A percentile compares a stretch with the other conserved stretches of the same genome.
These are phyloP conservation scores for Fraxinus xanthoxyloides DNA, from an alignment of 305 asterid species.

Conservation along the genomic window DNA sequence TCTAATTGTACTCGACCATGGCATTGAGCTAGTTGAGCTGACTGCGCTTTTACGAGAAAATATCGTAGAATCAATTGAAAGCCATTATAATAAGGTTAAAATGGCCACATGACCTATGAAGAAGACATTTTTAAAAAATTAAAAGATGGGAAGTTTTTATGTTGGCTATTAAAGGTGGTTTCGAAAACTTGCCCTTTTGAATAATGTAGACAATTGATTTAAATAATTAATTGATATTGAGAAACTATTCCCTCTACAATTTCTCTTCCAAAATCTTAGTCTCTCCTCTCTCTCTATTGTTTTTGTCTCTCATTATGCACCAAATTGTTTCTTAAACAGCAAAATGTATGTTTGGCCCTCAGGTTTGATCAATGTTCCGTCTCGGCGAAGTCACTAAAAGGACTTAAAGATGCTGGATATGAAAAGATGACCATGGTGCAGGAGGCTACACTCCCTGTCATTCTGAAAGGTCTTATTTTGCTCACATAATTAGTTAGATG, in stretches of 20 bases:
- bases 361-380: conserved; percentile 83
- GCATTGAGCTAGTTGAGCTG: not conserved
- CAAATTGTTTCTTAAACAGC: not conserved
- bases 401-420: conserved; percentile 86
- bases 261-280: not conserved
- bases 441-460: conserved; percentile 88
- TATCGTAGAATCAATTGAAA: not conserved
- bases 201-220: not conserved
- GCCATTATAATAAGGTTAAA: not conserved
- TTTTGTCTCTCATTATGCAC: not conserved
- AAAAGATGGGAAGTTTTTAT: not conserved
- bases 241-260: not conserved
- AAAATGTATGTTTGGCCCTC: conserved; percentile 22
- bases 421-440: conserved; percentile 92
- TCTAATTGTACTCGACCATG: not conserved
- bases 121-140: not conserved
- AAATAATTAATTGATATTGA: not conserved
- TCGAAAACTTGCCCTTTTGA: not conserved
- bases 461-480: conserved; percentile 64
- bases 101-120: not conserved
- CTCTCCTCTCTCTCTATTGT: not conserved
- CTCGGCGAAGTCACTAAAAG: conserved; percentile 74
- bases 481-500: not conserved
- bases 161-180: not conserved
- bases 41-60: not conserved